A percentile compares a stretch with the other conserved stretches of the same genome.
Evolutionary conservation across 2,329 filamentous ascomycete species (phyloP).

Genomic region (Aspergillus amoenus): DNA sequence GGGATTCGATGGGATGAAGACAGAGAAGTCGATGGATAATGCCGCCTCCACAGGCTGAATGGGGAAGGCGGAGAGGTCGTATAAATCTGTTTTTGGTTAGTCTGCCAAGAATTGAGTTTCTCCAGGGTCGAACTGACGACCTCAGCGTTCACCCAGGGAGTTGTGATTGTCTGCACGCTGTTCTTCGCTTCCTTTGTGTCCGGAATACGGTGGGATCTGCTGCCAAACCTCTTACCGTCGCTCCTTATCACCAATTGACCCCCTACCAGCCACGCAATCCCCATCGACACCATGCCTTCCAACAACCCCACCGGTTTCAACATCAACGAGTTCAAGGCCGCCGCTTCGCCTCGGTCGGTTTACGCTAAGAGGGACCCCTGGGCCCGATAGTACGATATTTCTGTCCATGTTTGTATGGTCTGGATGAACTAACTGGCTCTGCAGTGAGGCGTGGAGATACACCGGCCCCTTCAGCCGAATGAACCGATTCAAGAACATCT

Average conservation of each 20-base stretch:
- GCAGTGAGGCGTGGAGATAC: constrained; percentile 93
- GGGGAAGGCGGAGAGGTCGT: constrained; percentile 28
- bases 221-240: constrained; percentile 14
- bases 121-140: constrained; percentile 21
- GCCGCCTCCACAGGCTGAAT: constrained; percentile 9
- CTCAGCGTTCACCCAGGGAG: constrained; percentile 11
- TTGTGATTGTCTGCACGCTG: background rate
- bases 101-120: constrained; percentile 27
- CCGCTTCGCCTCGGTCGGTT: constrained; percentile 59
- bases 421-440: constrained; percentile 16
- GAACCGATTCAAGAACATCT: constrained; percentile 82
- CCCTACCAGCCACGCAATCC: constrained; percentile 19
- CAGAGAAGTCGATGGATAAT: constrained; percentile 10
- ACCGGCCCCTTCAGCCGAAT: constrained; percentile 80
- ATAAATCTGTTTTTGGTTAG: constrained; percentile 32
- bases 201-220: constrained; percentile 14
- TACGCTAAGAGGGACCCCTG: constrained; percentile 59
- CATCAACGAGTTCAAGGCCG: constrained; percentile 72
- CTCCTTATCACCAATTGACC: background rate
- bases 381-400: constrained; percentile 56
- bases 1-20: constrained; percentile 11
- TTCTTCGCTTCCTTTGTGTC: constrained; percentile 12
- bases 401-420: background rate
- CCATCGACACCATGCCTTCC: constrained; percentile 48
- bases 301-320: constrained; percentile 88